Conservation (phyloP, 140 eudicot genomes). For the Bidens hawaiensis region DNA sequence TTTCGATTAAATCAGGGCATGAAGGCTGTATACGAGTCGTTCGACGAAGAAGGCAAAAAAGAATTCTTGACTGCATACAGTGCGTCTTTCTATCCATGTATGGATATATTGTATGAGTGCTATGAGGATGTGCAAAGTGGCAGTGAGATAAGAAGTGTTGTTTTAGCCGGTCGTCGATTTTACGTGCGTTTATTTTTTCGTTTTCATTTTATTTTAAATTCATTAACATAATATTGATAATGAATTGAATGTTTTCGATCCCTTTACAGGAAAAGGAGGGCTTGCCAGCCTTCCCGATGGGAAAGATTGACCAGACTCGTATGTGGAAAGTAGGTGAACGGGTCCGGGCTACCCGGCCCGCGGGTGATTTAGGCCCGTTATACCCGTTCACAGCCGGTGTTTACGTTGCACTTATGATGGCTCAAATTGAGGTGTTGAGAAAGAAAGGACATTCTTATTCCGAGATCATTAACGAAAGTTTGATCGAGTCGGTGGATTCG, state of each 20-base stretch:
- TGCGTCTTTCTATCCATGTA: slow-evolving; percentile 92
- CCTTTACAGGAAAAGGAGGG: slow-evolving; percentile 87
- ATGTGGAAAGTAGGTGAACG: slow-evolving; percentile 98
- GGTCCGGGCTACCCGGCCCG: slow-evolving; percentile 79
- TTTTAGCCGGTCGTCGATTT: slow-evolving; percentile 97
- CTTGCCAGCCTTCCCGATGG: slow-evolving; percentile 97
- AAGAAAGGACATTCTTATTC: slow-evolving; percentile 89
- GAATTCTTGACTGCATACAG: slow-evolving; percentile 87
- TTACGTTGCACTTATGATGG: slow-evolving; percentile 95
- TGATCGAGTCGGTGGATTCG: slow-evolving; percentile 82
- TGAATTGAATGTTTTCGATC: not conserved
- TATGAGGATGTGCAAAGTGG: slow-evolving; percentile 96
- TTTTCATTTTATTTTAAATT: not conserved
- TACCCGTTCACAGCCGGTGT: slow-evolving; percentile 98
- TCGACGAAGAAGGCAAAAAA: slow-evolving; percentile 72
- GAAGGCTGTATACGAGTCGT: slow-evolving; percentile 80
- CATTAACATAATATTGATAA: not conserved
- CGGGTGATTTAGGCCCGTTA: slow-evolving; percentile 86
- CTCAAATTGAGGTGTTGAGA: slow-evolving; percentile 85
- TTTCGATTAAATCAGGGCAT: slow-evolving; percentile 54
- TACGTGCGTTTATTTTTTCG: slow-evolving; percentile 38
- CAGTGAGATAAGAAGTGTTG: slow-evolving; percentile 91
- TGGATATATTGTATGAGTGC: slow-evolving; percentile 92
- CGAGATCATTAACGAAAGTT: slow-evolving; percentile 82
- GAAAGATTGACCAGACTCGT: slow-evolving; percentile 89